phyloP scores from a whole-genome alignment of 2,329 filamentous ascomycete species.

The Metarhizium rileyi region DNA sequence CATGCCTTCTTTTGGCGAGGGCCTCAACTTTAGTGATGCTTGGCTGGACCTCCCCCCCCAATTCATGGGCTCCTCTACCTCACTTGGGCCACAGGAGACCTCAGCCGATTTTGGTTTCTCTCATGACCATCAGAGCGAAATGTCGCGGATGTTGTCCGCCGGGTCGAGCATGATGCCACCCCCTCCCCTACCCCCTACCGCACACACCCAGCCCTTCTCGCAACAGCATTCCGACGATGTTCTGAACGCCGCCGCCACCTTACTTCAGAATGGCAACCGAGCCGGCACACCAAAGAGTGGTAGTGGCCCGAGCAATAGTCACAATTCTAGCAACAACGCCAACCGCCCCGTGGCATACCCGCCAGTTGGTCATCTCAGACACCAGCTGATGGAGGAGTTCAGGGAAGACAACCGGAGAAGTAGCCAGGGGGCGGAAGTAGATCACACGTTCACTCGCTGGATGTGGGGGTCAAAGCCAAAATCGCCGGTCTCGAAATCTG shows the following conservation, averaged over 20 bases:
- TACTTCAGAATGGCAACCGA: constrained; percentile 34
- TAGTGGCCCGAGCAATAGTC: constrained; percentile 10
- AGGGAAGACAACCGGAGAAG: constrained; percentile 28
- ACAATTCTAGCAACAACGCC: constrained; percentile 15
- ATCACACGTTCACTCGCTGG: constrained; percentile 32
- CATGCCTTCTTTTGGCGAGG: constrained; percentile 40
- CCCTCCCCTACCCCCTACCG: constrained; percentile 20
- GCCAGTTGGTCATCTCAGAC: constrained; percentile 31
- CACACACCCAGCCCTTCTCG: constrained; percentile 12
- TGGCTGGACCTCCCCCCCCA: constrained; percentile 53
- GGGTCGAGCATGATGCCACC: constrained; percentile 26
- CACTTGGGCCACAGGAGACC: constrained; percentile 42
- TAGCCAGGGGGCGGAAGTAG: constrained; percentile 19
- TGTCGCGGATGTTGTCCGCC: constrained; percentile 9
- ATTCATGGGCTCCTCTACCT: constrained; percentile 57
- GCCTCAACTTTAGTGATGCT: constrained; percentile 37
- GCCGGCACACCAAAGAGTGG: background rate
- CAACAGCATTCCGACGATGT: constrained; percentile 41
- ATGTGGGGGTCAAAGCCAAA: constrained; percentile 26
- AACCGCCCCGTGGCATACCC: constrained; percentile 22
- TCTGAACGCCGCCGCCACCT: constrained; percentile 43
- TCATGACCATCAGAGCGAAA: constrained; percentile 9
- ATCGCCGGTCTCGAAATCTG: constrained; percentile 23
- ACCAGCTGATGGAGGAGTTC: constrained; percentile 34
- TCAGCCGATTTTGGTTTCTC: constrained; percentile 10